Percentiles rank a stretch among this genome's conserved stretches.
These are phyloP conservation scores for Conticribra guillardii DNA, from an alignment of 108 stramenopile species.

Conservation along the genomic window DNA sequence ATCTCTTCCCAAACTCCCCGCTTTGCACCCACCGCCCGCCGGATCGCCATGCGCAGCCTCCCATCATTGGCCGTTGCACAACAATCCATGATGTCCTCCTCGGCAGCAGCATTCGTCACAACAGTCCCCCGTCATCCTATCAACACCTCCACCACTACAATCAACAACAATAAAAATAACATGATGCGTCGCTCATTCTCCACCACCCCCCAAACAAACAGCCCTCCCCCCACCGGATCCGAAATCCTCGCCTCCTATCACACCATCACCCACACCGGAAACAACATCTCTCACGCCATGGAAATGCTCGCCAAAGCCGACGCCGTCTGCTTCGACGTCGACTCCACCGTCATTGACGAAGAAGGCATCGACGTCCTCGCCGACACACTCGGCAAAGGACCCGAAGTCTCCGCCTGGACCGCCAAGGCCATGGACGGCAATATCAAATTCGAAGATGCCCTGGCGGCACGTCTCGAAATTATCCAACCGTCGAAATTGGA, in stretches of 20 bases:
- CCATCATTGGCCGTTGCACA: conserved; percentile 19
- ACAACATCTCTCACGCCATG: conserved; percentile 67
- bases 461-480: conserved; percentile 87
- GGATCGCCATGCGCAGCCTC: conserved; percentile 32
- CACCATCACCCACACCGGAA: conserved; percentile 31
- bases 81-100: conserved; percentile 12
- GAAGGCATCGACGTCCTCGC: conserved; percentile 99
- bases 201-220: conserved; percentile 1
- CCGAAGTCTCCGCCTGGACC: conserved; percentile 91
- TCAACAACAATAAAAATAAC: not conserved
- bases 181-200: not conserved
- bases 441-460: conserved; percentile 96
- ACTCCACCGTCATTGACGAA: conserved; percentile 95
- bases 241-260: conserved; percentile 3
- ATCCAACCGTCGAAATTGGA: conserved; percentile 75
- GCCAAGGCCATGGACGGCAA: conserved; percentile 96
- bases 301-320: conserved; percentile 76
- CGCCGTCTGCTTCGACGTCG: conserved; percentile 98
- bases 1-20: not conserved
- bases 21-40: conserved; percentile 4
- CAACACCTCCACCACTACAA: conserved; percentile 1
- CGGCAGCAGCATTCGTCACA: conserved; percentile 2
- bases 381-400: conserved; percentile 89
- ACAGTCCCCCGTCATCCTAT: not conserved
- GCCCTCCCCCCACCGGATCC: not conserved